Evolutionary conservation across 768 basidiomycete genomes (phyloP), one percentile per base, ranked within the genome.

Genomic region (Brasilioporus rufonigricans): DNA sequence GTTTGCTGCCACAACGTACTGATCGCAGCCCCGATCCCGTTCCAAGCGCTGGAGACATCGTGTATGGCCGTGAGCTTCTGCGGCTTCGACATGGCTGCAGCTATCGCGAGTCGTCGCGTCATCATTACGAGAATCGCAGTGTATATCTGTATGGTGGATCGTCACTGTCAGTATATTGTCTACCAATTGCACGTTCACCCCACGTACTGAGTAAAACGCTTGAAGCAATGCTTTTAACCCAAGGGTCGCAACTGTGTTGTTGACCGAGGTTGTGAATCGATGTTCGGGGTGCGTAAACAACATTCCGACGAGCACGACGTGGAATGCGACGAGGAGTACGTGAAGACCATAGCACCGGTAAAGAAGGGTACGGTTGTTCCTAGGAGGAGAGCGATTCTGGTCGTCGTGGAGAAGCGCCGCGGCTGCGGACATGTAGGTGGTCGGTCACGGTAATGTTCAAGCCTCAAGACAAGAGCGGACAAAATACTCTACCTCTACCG

Each of bases 21-120:
- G 21, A 61, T 54, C 0, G 67, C 62, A 2, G 65, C 56, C 4
- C 67, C 67, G 31, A 68, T 52, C 6, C 67, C 67, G 1, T 45
- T 49, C 66, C 66, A 68, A 3, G 67, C 60, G 3, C 50, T 31
- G 2, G 27, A 47, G 11, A 55, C 50, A 21, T 68, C 67, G 14
- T 68, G 66, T 1, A 58, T 33, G 0, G 55, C 54, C 4, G 65
- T 63, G 36, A 68, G 57, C 5, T 44, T 65, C 41, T 55, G 63
- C 5, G 29, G 23, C 18, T 33, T 41, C 1, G 24, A 3, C 36
- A 67, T 48, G 24, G 24, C 40, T 5, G 47, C 32, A 10, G 56
- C 52, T 40, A 63, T 19, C 23, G 52, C 52, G 5, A 65, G 59
- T 10, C 32, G 53, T 31, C 63, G 64, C 1, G 55, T 62, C 3